Evolutionary conservation across 2,329 filamentous ascomycete species (phyloP), one percentile per base, ranked within the genome.

Genomic region (Colletotrichum brevisporum): DNA sequence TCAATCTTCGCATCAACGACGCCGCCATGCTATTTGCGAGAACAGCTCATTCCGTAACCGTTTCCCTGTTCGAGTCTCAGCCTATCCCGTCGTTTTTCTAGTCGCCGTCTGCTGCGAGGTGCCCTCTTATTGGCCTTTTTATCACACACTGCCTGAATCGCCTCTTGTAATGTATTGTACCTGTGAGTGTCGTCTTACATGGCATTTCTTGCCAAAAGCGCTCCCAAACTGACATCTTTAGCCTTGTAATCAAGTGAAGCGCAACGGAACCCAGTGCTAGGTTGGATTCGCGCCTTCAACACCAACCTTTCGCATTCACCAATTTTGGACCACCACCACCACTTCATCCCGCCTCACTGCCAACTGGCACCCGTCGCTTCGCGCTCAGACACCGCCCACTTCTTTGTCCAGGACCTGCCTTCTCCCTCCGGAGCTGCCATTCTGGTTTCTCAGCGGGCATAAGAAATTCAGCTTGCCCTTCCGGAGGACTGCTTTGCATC

Each of bases 11-110:
- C n/a, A 24, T 36, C 10, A 41, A 12, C 58, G 21, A 55, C 27
- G 43, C 71, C 63, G 70, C 53, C 36, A 71, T 71, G 70, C 70
- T 16, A 52, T 71, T 61, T 64, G 68, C 60, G 60, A 68, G 58
- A 57, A 41, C 31, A 13, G 64, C 21, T n/a, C 41, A 45, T 62
- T 45, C 45, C 48, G 43, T 36, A 43, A 13, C 47, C 26, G 41
- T 63, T 10, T 43, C 27, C 21, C 31, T 18, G 18, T 45, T 57
- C 45, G 45, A 70, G 57, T 27, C 56, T 63, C 63, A 68, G 47
- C 48, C 18, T 13, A 24, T 48, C 36, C 21, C 43, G 54, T 63
- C 63, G 15, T 24, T 26, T 66, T 65, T 50, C 62, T 66, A 69
- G 61, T 65, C 48, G 50, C 39, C 27, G 24, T 55, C 27, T 21